Evolutionary conservation across 129 eudicot genomes (phyloP), one percentile per base, ranked within the genome.

Genomic region (Ambrosia artemisiifolia): DNA sequence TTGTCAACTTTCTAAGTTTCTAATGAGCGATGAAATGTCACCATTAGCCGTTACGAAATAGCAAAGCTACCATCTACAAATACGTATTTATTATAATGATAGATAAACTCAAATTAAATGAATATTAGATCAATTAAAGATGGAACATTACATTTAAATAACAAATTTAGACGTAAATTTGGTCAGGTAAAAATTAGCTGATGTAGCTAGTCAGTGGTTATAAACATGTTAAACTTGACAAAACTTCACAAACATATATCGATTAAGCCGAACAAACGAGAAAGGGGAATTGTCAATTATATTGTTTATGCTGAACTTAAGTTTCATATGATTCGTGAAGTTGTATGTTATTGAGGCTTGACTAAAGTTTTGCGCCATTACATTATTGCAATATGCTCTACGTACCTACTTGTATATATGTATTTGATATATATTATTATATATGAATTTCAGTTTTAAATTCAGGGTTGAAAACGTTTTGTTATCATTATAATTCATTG

Each of bases 11-110:
- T 78, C 24, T 38, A 78, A 70, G 82, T 78, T 71, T 78, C 72
- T 55, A 71, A 78, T 2, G 77, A 70, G 61, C 63, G 82, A 78
- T 78, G 73, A 71, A 70, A 78, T 49, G 71, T 78, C 77, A 53
- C 73, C 65, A 54, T 71, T 78, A 78, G 77, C 69, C 77, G 82
- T 71, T 71, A 78, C 82, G 73, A 64, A 63, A 78, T 78, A 77
- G 65, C 76, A 63, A 77, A 62, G 81, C 71, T 48, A 70, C 76
- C 66, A 40, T 63, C 50, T 2, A 70, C 65, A 59, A 14, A 65
- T 11, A 59, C 65, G 42, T 59, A 28, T 12, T 55, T 55, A 19
- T 4, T 32, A 32, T 32, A 13, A 19, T 59, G 38, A 1, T 32
- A 30, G 12, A 55, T 19, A 16, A 59, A 13, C 4, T 32, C 19